Base-by-base conservation (phyloP, 163 green algal genomes). In the Coccomyxa subellipsoidea region DNA sequence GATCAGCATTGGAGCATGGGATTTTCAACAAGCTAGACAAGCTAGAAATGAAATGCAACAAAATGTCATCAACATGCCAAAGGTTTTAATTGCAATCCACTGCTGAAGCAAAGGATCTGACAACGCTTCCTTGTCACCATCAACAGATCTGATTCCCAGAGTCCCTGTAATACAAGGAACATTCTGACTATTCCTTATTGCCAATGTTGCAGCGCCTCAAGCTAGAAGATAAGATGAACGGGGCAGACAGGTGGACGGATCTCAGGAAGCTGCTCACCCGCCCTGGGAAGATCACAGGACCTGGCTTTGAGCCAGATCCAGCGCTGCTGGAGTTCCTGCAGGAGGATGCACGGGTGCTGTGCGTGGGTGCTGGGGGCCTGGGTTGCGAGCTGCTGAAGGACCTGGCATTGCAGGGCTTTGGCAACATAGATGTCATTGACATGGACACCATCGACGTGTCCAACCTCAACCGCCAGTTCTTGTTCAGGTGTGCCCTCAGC, bases 401-500 rank as follows among this genome's bases (percentile, higher is more conserved):
- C 82, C 83, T 98, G 34, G 96, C 95, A 12, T 90, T 99, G 23
- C 93, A 89, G 4, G 96, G 96, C 12, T 98, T 99, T 89, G 92
- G 94, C 47, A 93, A 98, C 87, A 97, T 99, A 27, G 94, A 99
- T 83, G 96, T 99, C 0, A 99, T 99, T 59, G 97, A 99, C 89
- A 99, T 99, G 96, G 97, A 99, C 92, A 99, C 95, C 2, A 99
- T 99, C 36, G 97, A 99, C 85, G 94, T 99, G 1, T 97, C 93
- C 34, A 99, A 99, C 82, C 90, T 99, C 40, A 99, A 99, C 88
- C 88, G 97, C 3, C 97, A 99, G 84, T 99, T 99, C 86, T 91
- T 99, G 1, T 99, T 99, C 89, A 91, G 95, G 93, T 94, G 5
- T 59, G 47, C 47, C 15, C 47, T 59, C 47, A 8, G 47, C 47